Base-by-base conservation (phyloP, 2,329 filamentous ascomycete species). In the Karstenula rhodostoma region DNA sequence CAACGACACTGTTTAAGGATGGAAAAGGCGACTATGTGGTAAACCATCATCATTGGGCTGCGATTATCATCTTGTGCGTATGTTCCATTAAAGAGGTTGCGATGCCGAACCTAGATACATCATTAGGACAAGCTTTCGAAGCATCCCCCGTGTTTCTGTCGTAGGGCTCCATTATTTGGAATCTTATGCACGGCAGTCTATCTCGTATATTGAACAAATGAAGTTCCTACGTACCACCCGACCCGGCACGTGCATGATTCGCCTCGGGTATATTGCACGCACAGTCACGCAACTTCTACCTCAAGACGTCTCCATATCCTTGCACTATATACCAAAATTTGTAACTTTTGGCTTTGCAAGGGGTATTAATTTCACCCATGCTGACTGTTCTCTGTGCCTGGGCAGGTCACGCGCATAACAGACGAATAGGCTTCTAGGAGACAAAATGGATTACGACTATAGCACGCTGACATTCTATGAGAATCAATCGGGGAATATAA, bases 1-100 rank as follows among this genome's bases (percentile, higher is more conserved):
- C 53, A 56, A 57, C 19, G 65, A 62, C 40, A 60, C 62, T 22
- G 58, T 59, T 48, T 64, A 46, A 52, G 33, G 23, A 35, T 2
- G 13, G 22, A 27, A 29, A 35, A 15, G 35, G 5, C 17, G 37
- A 40, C 27, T 32, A 32, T 32, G 8, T 32, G 29, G 29, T 5
- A 10, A 32, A 32, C 4, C 29, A 32, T 32, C 8, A 10, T 32
- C 2, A 32, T 32, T 9, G 29, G 29, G 29, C 29, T 10, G 29
- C 29, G 8, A 32, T 32, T 10, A 32, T 2, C 29, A 10, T 9
- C 29, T 9, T 10, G 8, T 32, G 8, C 29, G 29, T 9, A 5
- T 32, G 4, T 5, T 32, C 8, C 29, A 5, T 32, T 32, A 10
- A 10, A 32, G 29, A 2, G 29, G 29, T 32, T 32, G 29, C 8